Base-by-base conservation (phyloP, 805 yeast genomes). In the Schwanniomyces occidentalis region DNA sequence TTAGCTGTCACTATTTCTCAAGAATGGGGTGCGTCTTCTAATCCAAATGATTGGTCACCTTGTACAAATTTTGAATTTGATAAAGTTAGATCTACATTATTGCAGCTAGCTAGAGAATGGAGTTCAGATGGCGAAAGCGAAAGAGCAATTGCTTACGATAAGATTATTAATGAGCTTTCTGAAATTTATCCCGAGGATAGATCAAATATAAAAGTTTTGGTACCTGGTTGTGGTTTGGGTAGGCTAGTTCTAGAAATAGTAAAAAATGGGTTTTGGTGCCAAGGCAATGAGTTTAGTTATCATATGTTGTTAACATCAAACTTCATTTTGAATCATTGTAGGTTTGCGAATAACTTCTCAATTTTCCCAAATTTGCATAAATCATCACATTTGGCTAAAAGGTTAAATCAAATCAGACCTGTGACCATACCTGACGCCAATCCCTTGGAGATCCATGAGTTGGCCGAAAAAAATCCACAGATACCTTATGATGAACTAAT, bases 171-270 rank as follows among this genome's bases (percentile, higher is more conserved):
- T 1, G 64, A 50, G 21, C 44, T 71, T 31, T 67, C 57, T 35
- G 30, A 8, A 2, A 30, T 56, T 7, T 75, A 49, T 42, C 78
- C 79, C 0, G 58, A 57, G 15, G 32, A 38, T 0, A 52, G 83
- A 18, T 69, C 57, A 13, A 32, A 65, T 9, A 40, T 70, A 8
- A 65, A 71, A 24, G 62, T 80, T 0, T 54, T 81, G 10, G 74
- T 76, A 3, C 85, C 86, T 0, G 87, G 87, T 1, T 73, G 81
- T 35, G 86, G 86, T 0, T 58, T 80, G 21, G 86, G 84, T 0
- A 53, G 86, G 32, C 50, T 79, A 34, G 79, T 78, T 20, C 58
- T 71, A 31, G 85, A 80, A 33, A 58, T 78, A 38, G 80, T 77
- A 2, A 55, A 44, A 33, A 43, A 64, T 34, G 86, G 86, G 4